A percentile compares a stretch with the other conserved stretches of the same genome.
Conservation (phyloP, 345 rosid species). For the Populus simonii region DNA sequence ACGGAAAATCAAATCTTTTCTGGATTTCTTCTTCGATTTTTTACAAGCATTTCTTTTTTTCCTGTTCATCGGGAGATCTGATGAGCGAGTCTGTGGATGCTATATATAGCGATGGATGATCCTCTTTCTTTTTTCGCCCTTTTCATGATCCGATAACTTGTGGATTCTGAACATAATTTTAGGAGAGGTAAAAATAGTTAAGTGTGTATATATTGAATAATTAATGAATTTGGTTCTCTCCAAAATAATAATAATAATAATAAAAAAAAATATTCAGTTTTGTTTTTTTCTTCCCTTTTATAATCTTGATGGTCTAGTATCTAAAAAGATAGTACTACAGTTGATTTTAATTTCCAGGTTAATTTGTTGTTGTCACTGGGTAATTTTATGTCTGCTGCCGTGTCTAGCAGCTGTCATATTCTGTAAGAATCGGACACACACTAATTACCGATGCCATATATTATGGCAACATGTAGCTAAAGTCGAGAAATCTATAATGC, state of each 20-base stretch:
- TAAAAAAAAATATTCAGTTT: too few relatives aligned
- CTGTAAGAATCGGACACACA: background rate
- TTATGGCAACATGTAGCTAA: background rate
- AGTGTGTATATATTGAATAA: too few relatives aligned
- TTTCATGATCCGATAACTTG: too few relatives aligned
- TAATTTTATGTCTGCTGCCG: background rate
- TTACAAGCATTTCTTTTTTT: background rate
- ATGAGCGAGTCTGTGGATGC: background rate
- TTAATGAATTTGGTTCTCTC: too few relatives aligned
- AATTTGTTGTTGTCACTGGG: background rate
- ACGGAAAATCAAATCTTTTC: too few relatives aligned
- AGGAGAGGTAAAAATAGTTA: too few relatives aligned
- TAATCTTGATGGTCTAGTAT: too few relatives aligned
- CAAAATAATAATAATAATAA: too few relatives aligned
- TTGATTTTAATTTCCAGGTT: background rate
- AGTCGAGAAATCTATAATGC: background rate
- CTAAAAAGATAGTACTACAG: background rate
- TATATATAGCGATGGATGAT: background rate
- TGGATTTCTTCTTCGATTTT: background rate
- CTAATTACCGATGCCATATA: background rate
- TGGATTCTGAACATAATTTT: too few relatives aligned
- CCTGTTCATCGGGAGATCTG: background rate
- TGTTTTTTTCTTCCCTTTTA: too few relatives aligned
- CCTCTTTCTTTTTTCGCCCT: too few relatives aligned
- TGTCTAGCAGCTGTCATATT: background rate